Base-by-base conservation (phyloP, 176 grass and related monocot genomes). In the Oryza glaberrima region DNA sequence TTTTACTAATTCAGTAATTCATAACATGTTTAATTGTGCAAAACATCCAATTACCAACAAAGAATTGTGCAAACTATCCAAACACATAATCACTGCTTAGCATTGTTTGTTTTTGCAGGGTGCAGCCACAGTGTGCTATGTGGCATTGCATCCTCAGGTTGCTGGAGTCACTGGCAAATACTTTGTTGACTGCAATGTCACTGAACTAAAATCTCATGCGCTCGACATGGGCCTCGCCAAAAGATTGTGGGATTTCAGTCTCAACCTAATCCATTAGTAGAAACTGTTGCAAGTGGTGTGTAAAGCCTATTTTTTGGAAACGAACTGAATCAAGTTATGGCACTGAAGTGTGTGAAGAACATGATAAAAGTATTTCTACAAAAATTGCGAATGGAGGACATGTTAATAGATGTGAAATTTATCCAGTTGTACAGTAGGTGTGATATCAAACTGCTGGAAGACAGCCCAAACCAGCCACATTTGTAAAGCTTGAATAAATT, bases 61-160 rank as follows among this genome's bases (percentile, higher is more conserved):
- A 25, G 0, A 4, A 6, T 38, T 38, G 36, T 6, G 36, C 36
- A 38, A 38, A 38, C 36, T 28, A 30, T 32, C 11, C 6, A 67
- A 67, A n/a, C 15, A 4, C 56, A 41, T 76, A 20, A 7, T 52
- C 25, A 41, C 79, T 22, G 32, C 67, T 71, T 79, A 30, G 14
- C 3, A 26, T 78, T 23, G 66, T 49, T 73, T 68, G 0, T 66
- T 69, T 69, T 68, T 32, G 72, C 77, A 94, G 89, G 92, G 92
- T 22, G 92, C 92, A 78, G 92, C 89, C 43, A 94, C 89, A 7
- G 84, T 84, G 41, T 94, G 92, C 72, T 94, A 91, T 48, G 77
- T 94, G 15, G 92, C 89, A 12, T 82, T 94, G 77, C 86, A 94
- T 94, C 89, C 92, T 77, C 87, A 91, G 70, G 84, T 89, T 5